Base-by-base conservation (phyloP, 2,329 filamentous ascomycete genomes). In the Talaromyces sp. region DNA sequence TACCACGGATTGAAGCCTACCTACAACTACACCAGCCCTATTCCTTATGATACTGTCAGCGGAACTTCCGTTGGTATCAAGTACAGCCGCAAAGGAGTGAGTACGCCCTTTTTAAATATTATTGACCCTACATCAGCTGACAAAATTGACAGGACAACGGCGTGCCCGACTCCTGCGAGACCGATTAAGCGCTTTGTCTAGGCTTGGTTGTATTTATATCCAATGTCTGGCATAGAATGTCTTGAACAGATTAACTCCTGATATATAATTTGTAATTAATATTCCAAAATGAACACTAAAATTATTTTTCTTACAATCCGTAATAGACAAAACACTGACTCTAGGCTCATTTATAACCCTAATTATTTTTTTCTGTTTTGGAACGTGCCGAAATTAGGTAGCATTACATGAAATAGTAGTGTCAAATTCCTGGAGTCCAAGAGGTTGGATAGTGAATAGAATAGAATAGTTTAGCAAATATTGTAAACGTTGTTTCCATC, bases 51-150 rank as follows among this genome's bases (percentile, higher is more conserved):
- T 45, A 61, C 67, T 3, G 66, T 66, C 50, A 71, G 65, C 57
- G 70, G 69, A 45, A 74, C 69, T 62, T 74, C 75, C 41, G 43
- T 69, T 27, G 69, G 74, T 54, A 71, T 76, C 41, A 91, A 91
- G 13, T 94, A 87, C 77, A 84, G 91, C 79, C 85, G 67, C 91
- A 91, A 76, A 14, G n/a, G 24, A 7, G 63, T 65, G 11, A 60
- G 63, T 64, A 13, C 2, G 8, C 6, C 16, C 27, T 1, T 1
- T n/a, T 19, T 22, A 11, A 19, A 11, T 2, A 19, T 0, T 2
- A 13, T 11, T 54, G 5, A 19, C 31, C 5, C 6, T 33, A 13
- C 1, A 19, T 13, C 10, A 33, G 22, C 56, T 59, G 22, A 59
- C 24, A n/a, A 27, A 2, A 2, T 1, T 54, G n/a, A 14, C 41